Evolutionary conservation across 495 filamentous ascomycete genomes (phyloP).

Genomic region (Letharia columbiana): DNA sequence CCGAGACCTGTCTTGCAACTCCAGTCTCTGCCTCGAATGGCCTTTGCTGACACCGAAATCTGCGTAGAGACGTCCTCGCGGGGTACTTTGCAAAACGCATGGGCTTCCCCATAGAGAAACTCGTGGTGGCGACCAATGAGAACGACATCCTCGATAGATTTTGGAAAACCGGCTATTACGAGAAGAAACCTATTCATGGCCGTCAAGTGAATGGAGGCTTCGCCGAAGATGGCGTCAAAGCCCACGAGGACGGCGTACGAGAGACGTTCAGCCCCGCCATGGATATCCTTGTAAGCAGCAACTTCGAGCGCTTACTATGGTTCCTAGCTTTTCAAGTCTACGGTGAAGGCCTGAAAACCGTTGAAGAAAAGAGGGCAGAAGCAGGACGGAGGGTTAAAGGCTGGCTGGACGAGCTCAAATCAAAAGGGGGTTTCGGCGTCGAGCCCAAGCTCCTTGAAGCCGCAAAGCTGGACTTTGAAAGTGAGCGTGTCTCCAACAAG

Average conservation of each 20-base stretch:
- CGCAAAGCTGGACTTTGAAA: no score
- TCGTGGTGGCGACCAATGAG: constrained; percentile 84
- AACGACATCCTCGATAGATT: constrained; percentile 68
- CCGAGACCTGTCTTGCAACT: no score
- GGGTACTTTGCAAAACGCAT: constrained; percentile 74
- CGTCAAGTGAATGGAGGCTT: constrained; percentile 48
- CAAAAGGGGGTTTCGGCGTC: no score
- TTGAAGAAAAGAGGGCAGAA: constrained; percentile 34
- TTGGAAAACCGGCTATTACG: constrained; percentile 65
- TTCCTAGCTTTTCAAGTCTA: constrained; percentile 58
- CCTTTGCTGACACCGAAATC: no score
- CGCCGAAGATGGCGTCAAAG: constrained; percentile 52
- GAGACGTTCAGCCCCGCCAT: constrained; percentile 88
- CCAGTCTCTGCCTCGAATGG: no score
- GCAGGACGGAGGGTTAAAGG: constrained; percentile 53
- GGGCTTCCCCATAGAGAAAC: constrained; percentile 76
- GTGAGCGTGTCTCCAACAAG: no score
- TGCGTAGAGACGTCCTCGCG: constrained; percentile 60
- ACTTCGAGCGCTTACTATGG: constrained; percentile 97
- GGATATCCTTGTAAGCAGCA: constrained; percentile 61
- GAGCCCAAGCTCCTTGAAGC: no score
- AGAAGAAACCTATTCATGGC: constrained; percentile 58
- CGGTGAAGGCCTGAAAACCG: constrained; percentile 33
- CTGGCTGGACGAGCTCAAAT: no score
- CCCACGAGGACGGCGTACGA: constrained; percentile 62